phyloP scores from a whole-genome alignment of 768 basidiomycete species.

The Tremella fuciformis region DNA sequence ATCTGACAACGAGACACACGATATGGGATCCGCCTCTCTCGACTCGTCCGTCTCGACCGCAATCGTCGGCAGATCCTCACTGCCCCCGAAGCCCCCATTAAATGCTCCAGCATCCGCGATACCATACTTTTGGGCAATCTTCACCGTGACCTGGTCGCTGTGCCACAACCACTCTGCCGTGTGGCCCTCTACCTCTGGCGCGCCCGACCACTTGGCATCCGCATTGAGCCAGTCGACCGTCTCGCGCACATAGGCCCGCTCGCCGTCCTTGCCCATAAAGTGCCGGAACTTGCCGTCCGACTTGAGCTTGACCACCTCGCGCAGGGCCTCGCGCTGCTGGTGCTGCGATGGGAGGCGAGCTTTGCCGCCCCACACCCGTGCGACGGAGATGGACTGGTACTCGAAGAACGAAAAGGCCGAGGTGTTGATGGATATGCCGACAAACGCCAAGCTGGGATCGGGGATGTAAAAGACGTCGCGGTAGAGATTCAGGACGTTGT shows the following conservation, averaged over 20 bases:
- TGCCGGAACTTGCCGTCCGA: slow-evolving; percentile 28
- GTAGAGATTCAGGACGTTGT: slow-evolving; percentile 54
- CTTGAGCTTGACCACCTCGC: slow-evolving; percentile 8
- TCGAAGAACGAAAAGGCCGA: slow-evolving; percentile 39
- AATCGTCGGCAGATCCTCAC: too few species aligned
- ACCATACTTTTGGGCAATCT: slow-evolving; percentile 19
- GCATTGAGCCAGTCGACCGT: slow-evolving; percentile 42
- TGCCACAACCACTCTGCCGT: slow-evolving; percentile 16
- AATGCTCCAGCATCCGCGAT: too few species aligned
- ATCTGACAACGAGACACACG: too few species aligned
- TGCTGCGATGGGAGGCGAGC: slow-evolving; percentile 19
- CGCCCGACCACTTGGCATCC: slow-evolving; percentile 29
- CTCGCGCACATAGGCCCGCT: slow-evolving; percentile 23
- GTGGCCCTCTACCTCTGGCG: slow-evolving; percentile 18
- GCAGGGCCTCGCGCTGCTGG: slow-evolving; percentile 13
- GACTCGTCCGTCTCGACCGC: too few species aligned
- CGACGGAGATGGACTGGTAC: slow-evolving; percentile 36
- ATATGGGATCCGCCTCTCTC: too few species aligned
- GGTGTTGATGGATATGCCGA: slow-evolving; percentile 37
- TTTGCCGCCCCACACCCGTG: slow-evolving; percentile 27
- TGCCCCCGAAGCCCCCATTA: too few species aligned
- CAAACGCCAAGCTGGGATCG: slow-evolving; percentile 56
- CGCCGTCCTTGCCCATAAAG: slow-evolving; percentile 29
- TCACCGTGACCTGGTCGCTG: slow-evolving; percentile 10
- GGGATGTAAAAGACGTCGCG: slow-evolving; percentile 56